Conservation (phyloP, 768 basidiomycete species). For the Kwoniella mangroviensis region DNA sequence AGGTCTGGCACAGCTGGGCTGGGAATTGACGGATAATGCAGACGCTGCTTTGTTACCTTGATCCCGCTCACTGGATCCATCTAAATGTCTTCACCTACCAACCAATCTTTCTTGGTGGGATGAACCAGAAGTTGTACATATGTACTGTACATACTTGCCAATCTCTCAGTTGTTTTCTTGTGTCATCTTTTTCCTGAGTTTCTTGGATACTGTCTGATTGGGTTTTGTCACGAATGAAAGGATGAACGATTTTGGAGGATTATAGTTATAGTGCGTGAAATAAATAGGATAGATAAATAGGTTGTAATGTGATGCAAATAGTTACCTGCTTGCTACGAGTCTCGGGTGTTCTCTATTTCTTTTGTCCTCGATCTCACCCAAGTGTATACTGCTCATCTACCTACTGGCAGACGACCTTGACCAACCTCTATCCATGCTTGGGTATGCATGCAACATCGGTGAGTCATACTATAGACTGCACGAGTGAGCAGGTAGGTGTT, state of each 20-base stretch:
- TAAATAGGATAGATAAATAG: background rate
- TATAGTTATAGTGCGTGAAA: background rate
- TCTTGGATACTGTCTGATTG: background rate
- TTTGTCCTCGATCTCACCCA: no score
- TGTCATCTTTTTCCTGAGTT: background rate
- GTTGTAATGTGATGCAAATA: background rate
- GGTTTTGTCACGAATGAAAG: background rate
- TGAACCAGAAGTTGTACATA: no score
- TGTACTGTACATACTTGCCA: no score
- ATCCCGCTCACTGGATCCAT: no score
- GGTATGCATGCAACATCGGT: background rate
- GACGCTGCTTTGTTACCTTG: slow-evolving; percentile 29
- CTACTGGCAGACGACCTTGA: no score
- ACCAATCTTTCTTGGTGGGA: no score
- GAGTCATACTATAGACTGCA: background rate
- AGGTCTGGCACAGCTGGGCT: slow-evolving; percentile 29
- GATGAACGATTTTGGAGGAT: background rate
- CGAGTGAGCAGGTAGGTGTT: background rate
- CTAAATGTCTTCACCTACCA: no score
- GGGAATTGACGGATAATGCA: slow-evolving; percentile 32
- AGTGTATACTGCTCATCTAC: background rate
- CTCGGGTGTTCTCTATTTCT: no score
- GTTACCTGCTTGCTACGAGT: background rate
- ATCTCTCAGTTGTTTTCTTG: background rate
- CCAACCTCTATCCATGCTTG: no score